Evolutionary conservation across 1,284 basidiomycete species (phyloP).

Genomic region (Puccinia coronata): DNA sequence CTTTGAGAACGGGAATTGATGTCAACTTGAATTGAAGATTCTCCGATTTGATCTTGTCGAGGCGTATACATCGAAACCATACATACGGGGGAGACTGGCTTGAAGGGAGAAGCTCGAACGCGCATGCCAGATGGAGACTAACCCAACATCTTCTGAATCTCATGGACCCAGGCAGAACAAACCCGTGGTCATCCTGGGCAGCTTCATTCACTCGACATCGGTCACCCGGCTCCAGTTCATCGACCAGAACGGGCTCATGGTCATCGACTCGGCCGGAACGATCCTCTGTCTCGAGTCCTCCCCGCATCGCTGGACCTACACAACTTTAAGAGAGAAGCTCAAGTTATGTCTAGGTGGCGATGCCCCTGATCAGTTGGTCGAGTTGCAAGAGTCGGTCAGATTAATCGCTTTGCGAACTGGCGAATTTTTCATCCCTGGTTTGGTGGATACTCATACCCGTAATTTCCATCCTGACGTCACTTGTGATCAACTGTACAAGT

Average conservation of each 20-base stretch:
- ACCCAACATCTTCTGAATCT: neutral
- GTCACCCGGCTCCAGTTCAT: slow-evolving; percentile 17
- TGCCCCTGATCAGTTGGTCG: neutral
- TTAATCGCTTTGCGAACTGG: slow-evolving; percentile 54
- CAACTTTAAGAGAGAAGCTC: neutral
- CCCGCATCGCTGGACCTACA: neutral
- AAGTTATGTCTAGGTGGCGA: neutral
- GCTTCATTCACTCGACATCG: slow-evolving; percentile 39
- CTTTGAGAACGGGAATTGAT: no score
- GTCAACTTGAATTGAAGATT: no score
- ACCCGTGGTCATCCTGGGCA: slow-evolving; percentile 27
- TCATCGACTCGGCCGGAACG: slow-evolving; percentile 9
- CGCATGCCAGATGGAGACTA: neutral
- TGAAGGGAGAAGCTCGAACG: neutral
- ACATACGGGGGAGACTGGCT: no score
- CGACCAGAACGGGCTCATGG: slow-evolving; percentile 20
- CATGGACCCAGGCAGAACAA: neutral
- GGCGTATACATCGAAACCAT: no score
- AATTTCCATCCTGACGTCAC: neutral
- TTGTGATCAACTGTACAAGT: no score
- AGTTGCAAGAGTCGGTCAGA: neutral
- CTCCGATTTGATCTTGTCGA: no score
- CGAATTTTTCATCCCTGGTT: slow-evolving; percentile 57
- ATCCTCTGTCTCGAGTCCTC: slow-evolving; percentile 34
- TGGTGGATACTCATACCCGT: slow-evolving; percentile 57